Conservation (phyloP, 2,329 filamentous ascomycete genomes). For the Calonectria henricotiae region DNA sequence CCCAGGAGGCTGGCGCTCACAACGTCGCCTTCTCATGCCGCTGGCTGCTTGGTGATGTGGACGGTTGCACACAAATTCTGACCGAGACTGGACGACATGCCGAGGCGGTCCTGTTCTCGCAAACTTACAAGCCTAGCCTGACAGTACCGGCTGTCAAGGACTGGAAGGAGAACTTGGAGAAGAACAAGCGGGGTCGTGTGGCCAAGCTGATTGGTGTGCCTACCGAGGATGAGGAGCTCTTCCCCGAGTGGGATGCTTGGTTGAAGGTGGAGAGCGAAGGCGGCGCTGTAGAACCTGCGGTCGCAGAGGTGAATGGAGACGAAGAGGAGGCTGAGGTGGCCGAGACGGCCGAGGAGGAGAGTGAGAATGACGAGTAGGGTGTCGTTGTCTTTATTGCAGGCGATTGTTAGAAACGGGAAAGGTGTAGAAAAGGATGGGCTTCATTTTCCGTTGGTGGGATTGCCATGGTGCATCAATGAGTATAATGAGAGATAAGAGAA, state of each 20-base stretch:
- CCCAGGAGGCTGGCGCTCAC: conserved; percentile 83
- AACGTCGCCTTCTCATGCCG: conserved; percentile 94
- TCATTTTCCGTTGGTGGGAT: conserved; percentile 51
- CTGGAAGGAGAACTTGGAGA: conserved; percentile 91
- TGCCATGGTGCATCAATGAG: conserved; percentile 53
- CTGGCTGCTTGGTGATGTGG: conserved; percentile 89
- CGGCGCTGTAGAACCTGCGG: conserved; percentile 55
- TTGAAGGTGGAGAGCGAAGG: conserved; percentile 85
- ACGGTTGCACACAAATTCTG: conserved; percentile 86
- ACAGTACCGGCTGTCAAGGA: conserved; percentile 77
- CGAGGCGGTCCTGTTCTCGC: conserved; percentile 92
- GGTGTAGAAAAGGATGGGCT: conserved; percentile 54
- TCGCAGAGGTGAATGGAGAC: conserved; percentile 46
- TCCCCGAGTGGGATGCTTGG: conserved; percentile 97
- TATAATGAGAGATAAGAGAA: conserved; percentile 54
- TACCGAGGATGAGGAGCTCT: conserved; percentile 87
- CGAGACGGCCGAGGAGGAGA: conserved; percentile 48
- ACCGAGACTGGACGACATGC: conserved; percentile 84
- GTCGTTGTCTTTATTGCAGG: conserved; percentile 43
- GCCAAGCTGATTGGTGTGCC: conserved; percentile 88
- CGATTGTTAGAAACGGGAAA: conserved; percentile 50
- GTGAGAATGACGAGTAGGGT: conserved; percentile 50
- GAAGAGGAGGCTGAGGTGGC: conserved; percentile 43
- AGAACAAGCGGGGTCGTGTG: conserved; percentile 88
- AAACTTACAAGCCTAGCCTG: conserved; percentile 93